Percentiles rank a stretch among this genome's conserved stretches.
These are phyloP conservation scores for Glarea lozoyensis DNA, from an alignment of 495 filamentous ascomycete species.

Conservation along the genomic window DNA sequence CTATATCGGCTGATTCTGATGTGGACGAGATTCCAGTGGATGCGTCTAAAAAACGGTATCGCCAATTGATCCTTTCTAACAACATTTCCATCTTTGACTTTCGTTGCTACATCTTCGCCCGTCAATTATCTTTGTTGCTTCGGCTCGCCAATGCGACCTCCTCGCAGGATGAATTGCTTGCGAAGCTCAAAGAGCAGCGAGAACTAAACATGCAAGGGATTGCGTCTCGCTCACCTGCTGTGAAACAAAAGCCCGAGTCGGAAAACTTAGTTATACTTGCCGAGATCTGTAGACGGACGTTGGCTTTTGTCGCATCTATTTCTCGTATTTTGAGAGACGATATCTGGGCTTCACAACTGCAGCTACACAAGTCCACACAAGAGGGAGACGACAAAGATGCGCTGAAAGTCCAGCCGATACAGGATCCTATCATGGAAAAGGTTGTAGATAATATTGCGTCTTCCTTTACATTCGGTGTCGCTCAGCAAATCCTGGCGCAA, in stretches of 20 bases:
- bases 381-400: conserved; percentile 16
- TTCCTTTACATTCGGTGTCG: conserved; percentile 75
- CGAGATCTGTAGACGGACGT: conserved; percentile 68
- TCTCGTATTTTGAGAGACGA: conserved; percentile 73
- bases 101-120: conserved; percentile 83
- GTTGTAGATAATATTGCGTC: conserved; percentile 74
- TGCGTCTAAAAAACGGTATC: conserved; percentile 70
- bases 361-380: conserved; percentile 14
- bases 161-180: conserved; percentile 44
- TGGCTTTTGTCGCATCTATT: conserved; percentile 72
- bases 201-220: conserved; percentile 42
- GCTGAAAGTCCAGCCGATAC: neutral
- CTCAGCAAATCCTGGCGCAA: conserved; percentile 67
- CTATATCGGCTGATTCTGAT: conserved; percentile 21
- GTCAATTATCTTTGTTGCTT: conserved; percentile 76
- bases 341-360: conserved; percentile 39
- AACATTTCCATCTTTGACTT: conserved; percentile 98
- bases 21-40: conserved; percentile 54
- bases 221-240: conserved; percentile 34
- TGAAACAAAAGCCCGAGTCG: conserved; percentile 43
- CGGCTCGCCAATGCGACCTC: conserved; percentile 66
- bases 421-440: conserved; percentile 31
- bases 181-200: conserved; percentile 48
- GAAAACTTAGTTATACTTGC: conserved; percentile 71
- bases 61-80: conserved; percentile 89